These are phyloP conservation scores for Aspergillus sergii DNA, from an alignment of 2,329 filamentous ascomycete genomes.

Conservation along the genomic window DNA sequence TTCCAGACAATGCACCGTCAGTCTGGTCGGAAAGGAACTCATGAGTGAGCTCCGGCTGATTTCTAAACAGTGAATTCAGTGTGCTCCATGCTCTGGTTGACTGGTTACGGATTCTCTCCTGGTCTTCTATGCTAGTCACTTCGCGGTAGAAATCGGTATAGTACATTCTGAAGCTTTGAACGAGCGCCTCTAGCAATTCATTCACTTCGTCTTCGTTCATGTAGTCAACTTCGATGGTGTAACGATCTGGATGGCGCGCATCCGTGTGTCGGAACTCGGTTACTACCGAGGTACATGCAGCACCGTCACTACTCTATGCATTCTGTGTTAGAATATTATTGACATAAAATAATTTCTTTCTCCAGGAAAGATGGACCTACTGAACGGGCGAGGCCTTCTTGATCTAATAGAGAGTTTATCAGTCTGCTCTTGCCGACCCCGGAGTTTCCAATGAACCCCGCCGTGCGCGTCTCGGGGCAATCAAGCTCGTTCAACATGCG, in stretches of 20 bases:
- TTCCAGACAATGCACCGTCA: slow-evolving; percentile 3
- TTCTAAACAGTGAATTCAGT: slow-evolving; percentile 20
- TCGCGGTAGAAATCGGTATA: slow-evolving; percentile 11
- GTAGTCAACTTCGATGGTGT: slow-evolving; percentile 18
- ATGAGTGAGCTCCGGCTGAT: slow-evolving; percentile 9
- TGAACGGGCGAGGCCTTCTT: slow-evolving; percentile 6
- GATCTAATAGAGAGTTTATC: slow-evolving; percentile 12
- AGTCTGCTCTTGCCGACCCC: slow-evolving; percentile 18
- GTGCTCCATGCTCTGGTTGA: slow-evolving; percentile 17
- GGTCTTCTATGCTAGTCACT: slow-evolving; percentile 11
- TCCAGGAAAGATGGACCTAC: neutral
- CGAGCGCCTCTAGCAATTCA: slow-evolving; percentile 20
- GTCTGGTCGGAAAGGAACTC: slow-evolving; percentile 18
- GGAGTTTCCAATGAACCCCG: slow-evolving; percentile 22
- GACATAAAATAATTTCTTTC: too few species aligned
- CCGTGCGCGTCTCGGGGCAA: slow-evolving; percentile 15
- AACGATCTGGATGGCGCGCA: slow-evolving; percentile 10
- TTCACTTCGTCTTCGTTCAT: slow-evolving; percentile 18
- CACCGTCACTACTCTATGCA: slow-evolving; percentile 16
- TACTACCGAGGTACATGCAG: slow-evolving; percentile 23
- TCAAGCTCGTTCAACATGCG: neutral
- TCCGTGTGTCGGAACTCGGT: slow-evolving; percentile 22
- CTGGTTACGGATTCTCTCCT: slow-evolving; percentile 2
- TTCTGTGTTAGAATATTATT: neutral
- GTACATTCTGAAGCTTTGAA: slow-evolving; percentile 13